phyloP scores from a whole-genome alignment of 352 stramenopile genomes.

The Phytopythium mirpurense region DNA sequence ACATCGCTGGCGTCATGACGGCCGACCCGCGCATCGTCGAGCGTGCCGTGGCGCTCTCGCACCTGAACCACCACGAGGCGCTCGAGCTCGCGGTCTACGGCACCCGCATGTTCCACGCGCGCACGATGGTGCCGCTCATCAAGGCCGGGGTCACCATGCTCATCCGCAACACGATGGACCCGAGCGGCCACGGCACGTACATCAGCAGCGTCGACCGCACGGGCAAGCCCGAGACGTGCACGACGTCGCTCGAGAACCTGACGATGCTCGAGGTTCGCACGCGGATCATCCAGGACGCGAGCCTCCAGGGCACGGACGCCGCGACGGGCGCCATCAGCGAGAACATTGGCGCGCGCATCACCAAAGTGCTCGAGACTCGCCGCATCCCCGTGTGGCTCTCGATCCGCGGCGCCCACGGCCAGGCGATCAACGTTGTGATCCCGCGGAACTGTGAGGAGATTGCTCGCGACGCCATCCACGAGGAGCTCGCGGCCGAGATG shows the following conservation, averaged over 20 bases:
- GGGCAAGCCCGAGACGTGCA: constrained; percentile 65
- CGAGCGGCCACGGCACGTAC: constrained; percentile 71
- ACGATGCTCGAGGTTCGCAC: constrained; percentile 76
- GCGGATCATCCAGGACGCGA: constrained; percentile 71
- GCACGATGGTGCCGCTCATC: constrained; percentile 84
- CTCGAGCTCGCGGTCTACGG: constrained; percentile 79
- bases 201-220: constrained; percentile 61
- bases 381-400: constrained; percentile 75
- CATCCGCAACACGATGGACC: constrained; percentile 83
- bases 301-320: constrained; percentile 3
- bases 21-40: constrained; percentile 75
- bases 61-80: constrained; percentile 78
- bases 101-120: constrained; percentile 80
- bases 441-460: constrained; percentile 26
- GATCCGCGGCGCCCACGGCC: constrained; percentile 75
- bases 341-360: constrained; percentile 72
- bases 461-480: constrained; percentile 38
- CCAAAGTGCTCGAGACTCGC: constrained; percentile 55
- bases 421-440: constrained; percentile 77
- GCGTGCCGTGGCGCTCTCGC: constrained; percentile 57
- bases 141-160: constrained; percentile 77
- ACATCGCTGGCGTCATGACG: constrained; percentile 82
- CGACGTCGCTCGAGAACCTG: constrained; percentile 77
- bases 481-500: constrained; percentile 52
- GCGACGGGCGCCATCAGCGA: constrained; percentile 30